Evolutionary conservation across 2,329 filamentous ascomycete species (phyloP).

Genomic region (Geoglossum cookeanum): DNA sequence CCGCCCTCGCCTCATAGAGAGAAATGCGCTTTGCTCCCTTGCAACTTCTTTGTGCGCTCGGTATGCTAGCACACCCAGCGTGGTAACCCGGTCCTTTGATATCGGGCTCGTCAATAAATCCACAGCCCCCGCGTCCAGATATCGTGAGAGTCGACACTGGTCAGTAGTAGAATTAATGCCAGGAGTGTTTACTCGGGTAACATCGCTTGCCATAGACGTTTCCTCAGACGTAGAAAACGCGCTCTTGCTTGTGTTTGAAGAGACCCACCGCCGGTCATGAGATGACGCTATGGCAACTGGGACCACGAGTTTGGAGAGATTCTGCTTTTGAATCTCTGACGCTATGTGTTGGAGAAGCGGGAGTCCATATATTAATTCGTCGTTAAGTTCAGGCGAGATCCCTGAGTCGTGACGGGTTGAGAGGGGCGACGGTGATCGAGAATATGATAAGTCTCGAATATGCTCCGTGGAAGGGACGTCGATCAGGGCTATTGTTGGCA

Average conservation of each 20-base stretch:
- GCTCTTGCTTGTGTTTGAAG: constrained; percentile 1
- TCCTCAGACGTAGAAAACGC: neutral
- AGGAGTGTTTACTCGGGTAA: constrained; percentile 6
- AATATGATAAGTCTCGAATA: constrained; percentile 14
- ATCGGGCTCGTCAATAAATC: constrained; percentile 74
- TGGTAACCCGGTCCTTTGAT: constrained; percentile 51
- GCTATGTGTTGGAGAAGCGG: constrained; percentile 12
- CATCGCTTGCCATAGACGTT: neutral
- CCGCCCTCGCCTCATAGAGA: constrained; percentile 53
- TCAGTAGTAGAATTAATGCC: constrained; percentile 23
- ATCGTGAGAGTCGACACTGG: constrained; percentile 42
- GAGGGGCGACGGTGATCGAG: constrained; percentile 9
- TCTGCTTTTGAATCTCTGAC: constrained; percentile 6
- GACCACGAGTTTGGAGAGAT: constrained; percentile 14
- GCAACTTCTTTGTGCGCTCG: constrained; percentile 58
- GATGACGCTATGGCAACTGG: constrained; percentile 27
- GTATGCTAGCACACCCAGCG: constrained; percentile 67
- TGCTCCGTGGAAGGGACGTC: constrained; percentile 27
- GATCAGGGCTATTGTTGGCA: constrained; percentile 36
- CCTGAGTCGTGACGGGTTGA: constrained; percentile 14
- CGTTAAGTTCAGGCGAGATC: constrained; percentile 10
- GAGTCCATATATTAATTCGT: constrained; percentile 12
- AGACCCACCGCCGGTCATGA: constrained; percentile 9
- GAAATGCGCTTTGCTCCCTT: constrained; percentile 50
- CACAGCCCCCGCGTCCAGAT: constrained; percentile 67